These are phyloP conservation scores for Lactarius psammicola DNA, from an alignment of 768 basidiomycete genomes.

Conservation along the genomic window DNA sequence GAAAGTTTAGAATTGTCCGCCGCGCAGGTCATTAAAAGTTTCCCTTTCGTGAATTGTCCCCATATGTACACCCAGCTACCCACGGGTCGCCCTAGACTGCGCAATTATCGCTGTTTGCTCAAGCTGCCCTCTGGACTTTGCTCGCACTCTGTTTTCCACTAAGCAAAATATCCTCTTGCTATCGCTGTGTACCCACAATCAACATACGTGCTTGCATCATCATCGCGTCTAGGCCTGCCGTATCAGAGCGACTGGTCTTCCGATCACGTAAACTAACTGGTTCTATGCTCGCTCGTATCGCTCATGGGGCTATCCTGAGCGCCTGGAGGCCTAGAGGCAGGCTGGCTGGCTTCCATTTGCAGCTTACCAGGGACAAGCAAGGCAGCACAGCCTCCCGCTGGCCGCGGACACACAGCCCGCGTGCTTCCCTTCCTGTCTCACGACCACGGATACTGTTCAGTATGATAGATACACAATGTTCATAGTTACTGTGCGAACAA, in stretches of 20 bases:
- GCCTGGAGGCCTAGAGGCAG: neutral
- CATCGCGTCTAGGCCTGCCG: neutral
- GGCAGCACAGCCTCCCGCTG: neutral
- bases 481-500: neutral
- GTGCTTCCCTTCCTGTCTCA: neutral
- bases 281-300: neutral
- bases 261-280: neutral
- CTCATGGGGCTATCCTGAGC: neutral
- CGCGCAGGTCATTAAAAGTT: neutral
- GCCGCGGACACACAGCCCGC: neutral
- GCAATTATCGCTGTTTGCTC: constrained; percentile 16
- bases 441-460: neutral
- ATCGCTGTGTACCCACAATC: neutral
- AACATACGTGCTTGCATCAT: neutral
- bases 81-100: neutral
- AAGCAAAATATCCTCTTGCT: neutral
- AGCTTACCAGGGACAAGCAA: neutral
- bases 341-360: neutral
- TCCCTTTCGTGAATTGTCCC: neutral
- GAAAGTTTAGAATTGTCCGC: neutral
- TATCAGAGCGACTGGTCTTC: neutral
- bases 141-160: neutral
- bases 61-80: neutral
- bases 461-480: neutral
- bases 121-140: neutral